A percentile compares a stretch with the other conserved stretches of the same genome.
phyloP scores from a whole-genome alignment of 768 basidiomycete species.

The Trametes meyenii region DNA sequence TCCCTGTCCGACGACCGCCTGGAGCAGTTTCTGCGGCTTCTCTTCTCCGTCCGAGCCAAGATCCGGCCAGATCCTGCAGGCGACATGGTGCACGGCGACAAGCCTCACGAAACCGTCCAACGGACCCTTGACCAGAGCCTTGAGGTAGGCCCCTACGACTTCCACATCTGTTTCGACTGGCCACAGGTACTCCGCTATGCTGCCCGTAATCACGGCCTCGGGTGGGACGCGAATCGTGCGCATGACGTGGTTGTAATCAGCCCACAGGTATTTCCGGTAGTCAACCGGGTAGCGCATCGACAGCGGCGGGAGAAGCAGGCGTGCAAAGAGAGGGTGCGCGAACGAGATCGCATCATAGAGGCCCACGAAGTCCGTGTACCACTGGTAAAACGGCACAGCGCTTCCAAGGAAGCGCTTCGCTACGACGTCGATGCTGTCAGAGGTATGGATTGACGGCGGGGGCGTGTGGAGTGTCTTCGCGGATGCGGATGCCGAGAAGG shows the following conservation, averaged over 20 bases:
- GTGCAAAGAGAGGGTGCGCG: conserved; percentile 72
- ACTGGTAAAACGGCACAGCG: conserved; percentile 86
- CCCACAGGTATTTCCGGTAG: conserved; percentile 85
- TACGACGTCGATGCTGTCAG: conserved; percentile 52
- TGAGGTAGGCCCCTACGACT: conserved; percentile 65
- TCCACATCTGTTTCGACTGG: conserved; percentile 68
- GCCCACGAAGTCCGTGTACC: conserved; percentile 87
- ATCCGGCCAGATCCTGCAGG: conserved; percentile 76
- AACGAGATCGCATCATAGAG: conserved; percentile 94
- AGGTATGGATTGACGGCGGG: conserved; percentile 19
- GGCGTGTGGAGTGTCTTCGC: conserved; percentile 23
- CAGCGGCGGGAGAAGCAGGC: conserved; percentile 74
- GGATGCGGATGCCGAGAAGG: conserved; percentile 46
- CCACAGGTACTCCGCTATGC: conserved; percentile 66
- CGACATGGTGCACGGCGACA: conserved; percentile 79
- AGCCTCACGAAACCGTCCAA: conserved; percentile 62
- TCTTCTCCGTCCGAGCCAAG: conserved; percentile 40
- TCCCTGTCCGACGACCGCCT: conserved; percentile 55
- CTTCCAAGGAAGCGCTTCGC: conserved; percentile 62
- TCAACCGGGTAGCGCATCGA: conserved; percentile 78
- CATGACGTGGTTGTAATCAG: conserved; percentile 70
- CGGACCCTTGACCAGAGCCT: conserved; percentile 46
- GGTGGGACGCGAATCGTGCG: conserved; percentile 57
- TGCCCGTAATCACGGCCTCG: conserved; percentile 54
- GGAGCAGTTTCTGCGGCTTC: conserved; percentile 47